Evolutionary conservation across 2,329 filamentous ascomycete genomes (phyloP), one percentile per base, ranked within the genome.

Genomic region (Trichoderma endophyticum): DNA sequence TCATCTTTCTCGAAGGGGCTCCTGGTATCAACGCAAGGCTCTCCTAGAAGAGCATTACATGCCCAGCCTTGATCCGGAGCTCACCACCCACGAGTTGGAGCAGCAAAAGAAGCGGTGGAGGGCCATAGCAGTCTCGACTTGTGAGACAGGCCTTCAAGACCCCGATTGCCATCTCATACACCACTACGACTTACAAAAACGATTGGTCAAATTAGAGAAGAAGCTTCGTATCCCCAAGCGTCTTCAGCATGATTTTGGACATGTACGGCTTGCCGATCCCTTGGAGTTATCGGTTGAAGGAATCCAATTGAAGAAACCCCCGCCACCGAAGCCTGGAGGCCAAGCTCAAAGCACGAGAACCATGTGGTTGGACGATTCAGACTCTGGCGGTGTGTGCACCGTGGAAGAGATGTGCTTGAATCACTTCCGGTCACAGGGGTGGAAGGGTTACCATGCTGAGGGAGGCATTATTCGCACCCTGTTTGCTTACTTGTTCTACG

Each of bases 1-100:
- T 77, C 95, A 98, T 77, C 86, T 92, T 57, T 90, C 94, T 1
- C 89, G 95, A 32, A 89, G 96, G 56, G 96, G 96, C 0, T 89
- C 91, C 0, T 99, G 96, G 96, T 98, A 98, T 79, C 95, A 98
- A 78, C 92, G 96, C 24, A 97, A 97, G 81, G 96, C 95, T 1
- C 84, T 99, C 1, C 82, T 99, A 2, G 96, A 99, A 83, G 96
- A 99, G 80, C 94, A 97, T 79, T 98, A 99, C 80, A 95, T 98
- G 93, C 87, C 90, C 77, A 84, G 86, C 5, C 79, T 92, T 6
- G 86, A 84, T 34, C 83, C 87, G 0, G 80, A 80, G 2, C 80
- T 81, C 0, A 75, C 76, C 2, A 81, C 80, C 6, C 72, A 77
- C 4, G 80, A 85, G 39, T 57, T 77, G 4, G 86, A 86, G 32